Conservation (phyloP, 2,329 filamentous ascomycete genomes). For the Aciculosporium take region DNA sequence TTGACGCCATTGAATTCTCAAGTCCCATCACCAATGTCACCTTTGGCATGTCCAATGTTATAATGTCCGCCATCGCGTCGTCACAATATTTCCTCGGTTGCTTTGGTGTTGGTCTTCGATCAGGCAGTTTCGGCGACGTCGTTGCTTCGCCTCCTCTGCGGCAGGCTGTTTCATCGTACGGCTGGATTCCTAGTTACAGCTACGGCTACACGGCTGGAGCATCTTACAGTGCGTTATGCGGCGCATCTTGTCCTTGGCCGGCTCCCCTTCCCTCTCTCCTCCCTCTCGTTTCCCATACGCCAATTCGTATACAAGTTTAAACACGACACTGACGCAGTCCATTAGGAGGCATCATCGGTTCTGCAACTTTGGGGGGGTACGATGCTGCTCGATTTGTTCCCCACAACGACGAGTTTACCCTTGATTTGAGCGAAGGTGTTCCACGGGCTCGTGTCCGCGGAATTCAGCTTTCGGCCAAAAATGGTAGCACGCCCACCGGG, state of each 20-base stretch:
- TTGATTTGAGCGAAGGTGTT: slow-evolving; percentile 39
- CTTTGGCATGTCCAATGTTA: slow-evolving; percentile 28
- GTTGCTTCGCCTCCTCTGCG: slow-evolving; percentile 37
- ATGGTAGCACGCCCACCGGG: slow-evolving; percentile 15
- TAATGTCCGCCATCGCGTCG: slow-evolving; percentile 39
- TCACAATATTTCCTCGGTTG: slow-evolving; percentile 40
- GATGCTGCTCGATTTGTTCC: slow-evolving; percentile 46
- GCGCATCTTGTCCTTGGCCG: background rate
- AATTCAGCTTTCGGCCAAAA: slow-evolving; percentile 27
- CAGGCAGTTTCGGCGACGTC: slow-evolving; percentile 35
- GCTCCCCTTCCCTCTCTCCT: background rate
- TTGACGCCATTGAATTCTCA: slow-evolving; percentile 32
- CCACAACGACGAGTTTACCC: slow-evolving; percentile 45
- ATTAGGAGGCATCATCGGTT: slow-evolving; percentile 29
- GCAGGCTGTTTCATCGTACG: slow-evolving; percentile 42
- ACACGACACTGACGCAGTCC: background rate
- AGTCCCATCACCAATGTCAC: slow-evolving; percentile 23
- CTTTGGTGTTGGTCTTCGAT: slow-evolving; percentile 41
- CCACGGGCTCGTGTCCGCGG: slow-evolving; percentile 47
- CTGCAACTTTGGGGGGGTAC: slow-evolving; percentile 56
- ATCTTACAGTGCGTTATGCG: slow-evolving; percentile 43
- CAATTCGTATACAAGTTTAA: no score
- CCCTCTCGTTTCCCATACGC: background rate
- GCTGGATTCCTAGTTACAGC: slow-evolving; percentile 54
- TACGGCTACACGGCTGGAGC: slow-evolving; percentile 66